Evolutionary conservation across 2,329 filamentous ascomycete genomes (phyloP), one percentile per base, ranked within the genome.

Genomic region (Cercospora sojina): DNA sequence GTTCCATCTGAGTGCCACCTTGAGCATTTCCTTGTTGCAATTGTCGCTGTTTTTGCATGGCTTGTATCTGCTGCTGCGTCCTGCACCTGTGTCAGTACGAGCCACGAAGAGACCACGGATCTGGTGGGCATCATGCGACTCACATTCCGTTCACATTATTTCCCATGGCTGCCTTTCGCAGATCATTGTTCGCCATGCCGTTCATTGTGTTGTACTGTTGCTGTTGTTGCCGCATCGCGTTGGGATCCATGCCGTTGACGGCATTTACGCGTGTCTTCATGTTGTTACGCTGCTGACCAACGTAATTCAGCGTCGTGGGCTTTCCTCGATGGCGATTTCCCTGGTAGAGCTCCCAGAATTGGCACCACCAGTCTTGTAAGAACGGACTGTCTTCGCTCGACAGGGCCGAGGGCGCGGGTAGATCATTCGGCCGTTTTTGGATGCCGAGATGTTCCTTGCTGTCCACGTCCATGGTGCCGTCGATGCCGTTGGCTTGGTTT

Each of bases 291-390:
- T 95, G 91, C 75, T 90, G 88, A 16, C 70, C 69, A 16, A 77
- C 70, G 59, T 76, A 76, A 35, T 55, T 66, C 53, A 75, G 43
- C 3, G 69, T 71, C 66, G 69, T 71, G 64, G 69, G 79, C 82
- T 75, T 86, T 96, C 93, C 67, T 68, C 78, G 77, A 57, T 72
- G 87, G 75, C 92, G 90, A 77, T 94, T 91, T 64, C 92, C 92
- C 76, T 88, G 88, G 80, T 91, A 96, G 73, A 98, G 92, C 75
- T 99, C 95, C 93, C 93, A 98, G 79, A 99, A 99, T 61, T 97
- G 86, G 76, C 90, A 92, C 83, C 96, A 99, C 95, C 95, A 99
- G 75, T 98, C 95, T 73, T 92, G 90, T n/a, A 99, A 84, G 75
- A 99, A 98, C 27, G 91, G 92, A 69, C 87, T 91, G 74, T 90